These are phyloP conservation scores for Aspergillus nomiae DNA, from an alignment of 2,329 filamentous ascomycete species.

Conservation along the genomic window DNA sequence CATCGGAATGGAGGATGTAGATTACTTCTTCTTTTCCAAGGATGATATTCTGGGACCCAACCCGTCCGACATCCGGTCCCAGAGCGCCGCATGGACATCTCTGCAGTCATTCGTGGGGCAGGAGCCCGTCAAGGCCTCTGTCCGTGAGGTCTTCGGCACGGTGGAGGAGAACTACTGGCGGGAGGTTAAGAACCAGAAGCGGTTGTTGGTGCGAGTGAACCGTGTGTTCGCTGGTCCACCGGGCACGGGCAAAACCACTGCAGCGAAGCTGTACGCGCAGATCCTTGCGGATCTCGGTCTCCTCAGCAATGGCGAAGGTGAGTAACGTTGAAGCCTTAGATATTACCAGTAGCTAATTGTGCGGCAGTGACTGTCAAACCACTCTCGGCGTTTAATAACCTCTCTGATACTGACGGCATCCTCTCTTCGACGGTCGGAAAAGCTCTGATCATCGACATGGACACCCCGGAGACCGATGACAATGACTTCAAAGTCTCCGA, in stretches of 20 bases:
- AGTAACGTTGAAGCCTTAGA: background rate
- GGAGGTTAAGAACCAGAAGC: constrained; percentile 21
- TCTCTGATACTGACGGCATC: constrained; percentile 7
- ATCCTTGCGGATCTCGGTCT: constrained; percentile 22
- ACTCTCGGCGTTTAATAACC: constrained; percentile 7
- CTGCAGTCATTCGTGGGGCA: constrained; percentile 22
- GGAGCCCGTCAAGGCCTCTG: constrained; percentile 18
- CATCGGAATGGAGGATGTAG: constrained; percentile 19
- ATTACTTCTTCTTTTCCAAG: constrained; percentile 24
- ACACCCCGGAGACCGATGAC: constrained; percentile 11
- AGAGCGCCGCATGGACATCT: constrained; percentile 19
- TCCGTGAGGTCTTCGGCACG: constrained; percentile 17
- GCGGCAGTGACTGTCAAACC: constrained; percentile 8
- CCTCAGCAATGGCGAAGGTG: constrained; percentile 16
- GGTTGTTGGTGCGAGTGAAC: constrained; percentile 18
- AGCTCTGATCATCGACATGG: constrained; percentile 19
- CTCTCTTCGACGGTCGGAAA: constrained; percentile 13
- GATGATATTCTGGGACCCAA: constrained; percentile 22
- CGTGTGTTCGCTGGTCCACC: constrained; percentile 21
- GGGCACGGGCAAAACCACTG: constrained; percentile 25
- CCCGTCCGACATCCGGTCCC: constrained; percentile 13
- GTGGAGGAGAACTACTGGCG: constrained; percentile 22
- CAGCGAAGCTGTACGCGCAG: constrained; percentile 22
- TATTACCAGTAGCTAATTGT: background rate
- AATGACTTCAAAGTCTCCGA: background rate